phyloP scores from a whole-genome alignment of 2,329 filamentous ascomycete genomes.

The Cadophora sp. region DNA sequence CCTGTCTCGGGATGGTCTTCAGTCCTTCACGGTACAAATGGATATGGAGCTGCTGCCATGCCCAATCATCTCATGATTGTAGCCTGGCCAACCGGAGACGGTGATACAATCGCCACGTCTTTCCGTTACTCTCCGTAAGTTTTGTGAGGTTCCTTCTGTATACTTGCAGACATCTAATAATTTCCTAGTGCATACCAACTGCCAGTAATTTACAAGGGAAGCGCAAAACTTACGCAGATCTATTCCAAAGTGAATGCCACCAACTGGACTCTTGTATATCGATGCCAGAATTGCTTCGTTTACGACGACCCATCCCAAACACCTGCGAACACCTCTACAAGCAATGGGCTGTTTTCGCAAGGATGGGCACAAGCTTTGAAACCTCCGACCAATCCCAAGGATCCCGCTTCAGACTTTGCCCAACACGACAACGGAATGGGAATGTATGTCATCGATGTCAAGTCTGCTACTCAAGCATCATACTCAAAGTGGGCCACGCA shows the following conservation, averaged over 20 bases:
- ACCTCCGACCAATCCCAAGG: slow-evolving; percentile 47
- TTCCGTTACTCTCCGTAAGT: slow-evolving; percentile 59
- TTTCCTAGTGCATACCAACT: slow-evolving; percentile 59
- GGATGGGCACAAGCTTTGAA: slow-evolving; percentile 61
- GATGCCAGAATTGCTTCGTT: slow-evolving; percentile 63
- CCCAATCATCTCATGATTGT: slow-evolving; percentile 62
- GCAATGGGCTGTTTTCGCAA: slow-evolving; percentile 52
- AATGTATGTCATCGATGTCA: slow-evolving; percentile 56
- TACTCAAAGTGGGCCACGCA: slow-evolving; percentile 44
- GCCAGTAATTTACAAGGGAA: slow-evolving; percentile 65
- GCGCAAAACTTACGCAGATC: slow-evolving; percentile 67
- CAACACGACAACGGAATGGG: slow-evolving; percentile 64
- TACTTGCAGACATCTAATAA: background rate
- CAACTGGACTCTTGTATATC: slow-evolving; percentile 68
- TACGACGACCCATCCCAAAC: slow-evolving; percentile 58
- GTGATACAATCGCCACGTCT: slow-evolving; percentile 58
- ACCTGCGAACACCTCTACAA: slow-evolving; percentile 52
- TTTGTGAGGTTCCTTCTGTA: background rate
- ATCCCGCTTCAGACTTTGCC: slow-evolving; percentile 53
- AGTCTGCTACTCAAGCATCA: slow-evolving; percentile 49
- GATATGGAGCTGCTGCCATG: slow-evolving; percentile 51
- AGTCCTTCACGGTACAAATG: slow-evolving; percentile 57
- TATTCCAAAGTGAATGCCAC: slow-evolving; percentile 62
- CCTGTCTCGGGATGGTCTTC: slow-evolving; percentile 62
- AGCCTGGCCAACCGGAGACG: slow-evolving; percentile 58